A percentile compares a stretch with the other conserved stretches of the same genome.
These are phyloP conservation scores for Grosmannia huntii DNA, from an alignment of 2,329 filamentous ascomycete species.

Conservation along the genomic window DNA sequence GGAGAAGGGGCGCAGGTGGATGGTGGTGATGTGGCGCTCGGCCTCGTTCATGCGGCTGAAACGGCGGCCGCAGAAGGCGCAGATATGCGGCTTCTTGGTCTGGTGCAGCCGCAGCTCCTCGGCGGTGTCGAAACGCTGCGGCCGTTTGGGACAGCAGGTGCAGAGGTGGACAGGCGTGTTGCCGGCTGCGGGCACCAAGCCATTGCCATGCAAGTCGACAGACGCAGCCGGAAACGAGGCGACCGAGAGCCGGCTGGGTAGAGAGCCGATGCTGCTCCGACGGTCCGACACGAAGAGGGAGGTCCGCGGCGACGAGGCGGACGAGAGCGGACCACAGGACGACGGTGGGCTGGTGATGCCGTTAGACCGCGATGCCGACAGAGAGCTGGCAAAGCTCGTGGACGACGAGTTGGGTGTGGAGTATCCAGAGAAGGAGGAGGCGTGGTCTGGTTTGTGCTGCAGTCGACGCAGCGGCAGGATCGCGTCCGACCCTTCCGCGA, in stretches of 20 bases:
- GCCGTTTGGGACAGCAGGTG: constrained; percentile 12
- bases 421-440: constrained; percentile 6
- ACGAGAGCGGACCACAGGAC: constrained; percentile 8
- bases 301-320: constrained; percentile 10
- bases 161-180: neutral
- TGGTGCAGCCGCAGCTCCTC: constrained; percentile 11
- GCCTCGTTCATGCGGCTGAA: constrained; percentile 14
- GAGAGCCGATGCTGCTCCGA: constrained; percentile 10
- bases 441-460: neutral
- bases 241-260: constrained; percentile 11
- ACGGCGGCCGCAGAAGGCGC: constrained; percentile 11
- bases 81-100: constrained; percentile 13
- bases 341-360: constrained; percentile 8
- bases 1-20: constrained; percentile 11
- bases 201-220: neutral
- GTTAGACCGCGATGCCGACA: neutral
- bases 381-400: constrained; percentile 11
- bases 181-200: no score
- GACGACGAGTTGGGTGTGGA: constrained; percentile 12
- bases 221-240: constrained; percentile 4
- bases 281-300: constrained; percentile 9
- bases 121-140: constrained; percentile 9
- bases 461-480: constrained; percentile 2
- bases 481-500: constrained; percentile 5
- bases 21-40: constrained; percentile 13